Evolutionary conservation across 2,329 filamentous ascomycete species (phyloP).

Genomic region (Colletotrichum coccodes): DNA sequence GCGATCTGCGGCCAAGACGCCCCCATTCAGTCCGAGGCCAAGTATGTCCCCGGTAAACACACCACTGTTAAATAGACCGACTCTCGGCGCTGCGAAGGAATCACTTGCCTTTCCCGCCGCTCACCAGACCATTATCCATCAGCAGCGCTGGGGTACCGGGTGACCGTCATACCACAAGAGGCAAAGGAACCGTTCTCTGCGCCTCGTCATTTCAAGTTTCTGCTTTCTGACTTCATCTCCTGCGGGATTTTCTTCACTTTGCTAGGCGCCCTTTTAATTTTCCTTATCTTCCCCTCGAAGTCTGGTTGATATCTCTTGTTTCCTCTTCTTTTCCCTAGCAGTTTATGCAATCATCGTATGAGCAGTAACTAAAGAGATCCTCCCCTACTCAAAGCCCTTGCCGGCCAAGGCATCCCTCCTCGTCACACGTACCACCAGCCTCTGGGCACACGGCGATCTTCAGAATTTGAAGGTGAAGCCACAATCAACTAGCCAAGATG

Average conservation of each 20-base stretch:
- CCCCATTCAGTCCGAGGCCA: slow-evolving; percentile 5
- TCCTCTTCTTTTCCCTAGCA: background rate
- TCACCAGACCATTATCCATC: slow-evolving; percentile 28
- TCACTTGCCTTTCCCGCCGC: slow-evolving; percentile 4
- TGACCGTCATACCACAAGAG: slow-evolving; percentile 27
- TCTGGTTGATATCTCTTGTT: background rate
- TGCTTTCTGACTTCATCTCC: slow-evolving; percentile 5
- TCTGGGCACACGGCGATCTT: slow-evolving; percentile 4
- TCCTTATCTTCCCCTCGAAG: background rate
- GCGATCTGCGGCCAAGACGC: slow-evolving; percentile 24
- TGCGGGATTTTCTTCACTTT: slow-evolving; percentile 8
- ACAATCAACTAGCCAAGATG: slow-evolving; percentile 32
- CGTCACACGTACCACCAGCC: slow-evolving; percentile 11
- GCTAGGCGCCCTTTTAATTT: slow-evolving; percentile 3
- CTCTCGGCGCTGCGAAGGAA: slow-evolving; percentile 18
- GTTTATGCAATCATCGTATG: slow-evolving; percentile 7
- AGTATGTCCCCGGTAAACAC: slow-evolving; percentile 14
- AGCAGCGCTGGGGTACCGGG: slow-evolving; percentile 27
- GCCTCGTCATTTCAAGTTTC: slow-evolving; percentile 17
- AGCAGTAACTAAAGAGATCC: slow-evolving; percentile 13
- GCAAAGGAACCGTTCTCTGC: background rate
- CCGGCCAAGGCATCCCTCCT: slow-evolving; percentile 26
- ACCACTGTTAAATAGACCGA: slow-evolving; percentile 27
- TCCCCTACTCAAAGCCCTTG: slow-evolving; percentile 12
- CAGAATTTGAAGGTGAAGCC: background rate